Percentiles rank a stretch among this genome's conserved stretches.
Evolutionary conservation across 768 basidiomycete species (phyloP).

Genomic region (Phylloporus sp.): DNA sequence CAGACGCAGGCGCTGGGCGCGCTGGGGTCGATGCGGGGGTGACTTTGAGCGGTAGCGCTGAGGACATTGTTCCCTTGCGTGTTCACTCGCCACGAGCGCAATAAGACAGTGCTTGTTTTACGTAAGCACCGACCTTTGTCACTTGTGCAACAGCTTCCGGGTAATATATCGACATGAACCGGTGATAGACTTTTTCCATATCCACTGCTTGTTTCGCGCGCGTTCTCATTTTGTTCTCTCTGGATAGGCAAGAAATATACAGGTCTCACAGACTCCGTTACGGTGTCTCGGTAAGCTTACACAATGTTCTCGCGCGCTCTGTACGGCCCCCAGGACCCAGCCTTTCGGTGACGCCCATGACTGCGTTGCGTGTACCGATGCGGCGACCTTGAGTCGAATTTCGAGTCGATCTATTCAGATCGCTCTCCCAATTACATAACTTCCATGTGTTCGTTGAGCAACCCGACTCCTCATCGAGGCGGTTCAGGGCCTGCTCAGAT

Average conservation of each 20-base stretch:
- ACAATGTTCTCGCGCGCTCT: not conserved
- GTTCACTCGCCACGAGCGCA: not conserved
- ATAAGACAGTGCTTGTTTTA: slow-evolving; percentile 3
- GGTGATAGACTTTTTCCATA: slow-evolving; percentile 1
- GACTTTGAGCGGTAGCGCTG: slow-evolving; percentile 65
- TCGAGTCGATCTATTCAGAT: slow-evolving; percentile 6
- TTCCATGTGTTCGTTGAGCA: slow-evolving; percentile 7
- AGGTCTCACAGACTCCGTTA: not conserved
- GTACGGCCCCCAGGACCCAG: too few relatives aligned
- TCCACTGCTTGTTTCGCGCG: not conserved
- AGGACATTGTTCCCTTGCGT: slow-evolving; percentile 31
- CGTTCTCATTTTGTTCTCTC: slow-evolving; percentile 6
- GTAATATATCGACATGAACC: too few relatives aligned
- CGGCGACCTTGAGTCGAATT: slow-evolving; percentile 18
- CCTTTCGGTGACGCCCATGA: too few relatives aligned
- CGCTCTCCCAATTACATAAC: slow-evolving; percentile 15
- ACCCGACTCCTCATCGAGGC: not conserved
- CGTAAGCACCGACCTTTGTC: slow-evolving; percentile 11
- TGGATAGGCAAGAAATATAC: not conserved
- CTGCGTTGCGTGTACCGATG: slow-evolving; percentile 20
- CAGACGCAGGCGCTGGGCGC: slow-evolving; percentile 28
- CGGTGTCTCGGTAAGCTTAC: not conserved
- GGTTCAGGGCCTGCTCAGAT: slow-evolving; percentile 12
- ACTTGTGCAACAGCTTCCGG: too few relatives aligned
- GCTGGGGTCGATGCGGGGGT: slow-evolving; percentile 51